Evolutionary conservation across 78 protist species (phyloP), one percentile per base, ranked within the genome.

Genomic region (Dictyostelium capitatum): DNA sequence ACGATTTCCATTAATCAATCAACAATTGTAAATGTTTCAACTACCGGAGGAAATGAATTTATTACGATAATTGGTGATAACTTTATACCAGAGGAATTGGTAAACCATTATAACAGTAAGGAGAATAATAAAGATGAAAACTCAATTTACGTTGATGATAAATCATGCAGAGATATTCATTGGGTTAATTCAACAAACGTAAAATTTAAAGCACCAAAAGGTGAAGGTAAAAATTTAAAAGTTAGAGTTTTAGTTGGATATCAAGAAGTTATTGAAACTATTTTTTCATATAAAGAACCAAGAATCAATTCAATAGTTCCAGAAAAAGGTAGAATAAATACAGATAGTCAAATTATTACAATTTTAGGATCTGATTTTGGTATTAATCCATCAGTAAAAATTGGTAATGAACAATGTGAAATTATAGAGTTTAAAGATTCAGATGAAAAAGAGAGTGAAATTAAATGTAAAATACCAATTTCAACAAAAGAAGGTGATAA

Each of bases 261-360:
- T 12, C 64, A 47, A 80, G 41, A 15, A 62, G 87, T 47, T 15
- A 41, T 0, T 28, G 59, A 37, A 80, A 64, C 87, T n/a, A n/a
- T 51, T 25, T 82, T 82, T 47, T 67, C 79, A 11, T 82, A 82
- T 32, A 32, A 64, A n/a, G 89, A 78, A 20, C 89, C 89, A 23
- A 19, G 6, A 2, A 47, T 82, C 77, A 67, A 50, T 5, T 80
- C 87, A 11, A 67, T 82, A 1, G 20, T 62, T 50, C 79, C 89
- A 10, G 48, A 69, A 23, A 73, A 82, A 69, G 79, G 89, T 1
- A 65, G 78, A 72, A 82, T 28, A 14, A 50, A 20, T 19, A n/a
- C n/a, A n/a, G n/a, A n/a, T n/a, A n/a, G n/a, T n/a, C 6, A 30
- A 20, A n/a, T 9, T 1, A 77, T 83, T 11, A 23, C 57, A 30